A percentile compares a stretch with the other conserved stretches of the same genome.
Evolutionary conservation across 768 basidiomycete species (phyloP).

Genomic region (Chalciporus pseudorubinellus): DNA sequence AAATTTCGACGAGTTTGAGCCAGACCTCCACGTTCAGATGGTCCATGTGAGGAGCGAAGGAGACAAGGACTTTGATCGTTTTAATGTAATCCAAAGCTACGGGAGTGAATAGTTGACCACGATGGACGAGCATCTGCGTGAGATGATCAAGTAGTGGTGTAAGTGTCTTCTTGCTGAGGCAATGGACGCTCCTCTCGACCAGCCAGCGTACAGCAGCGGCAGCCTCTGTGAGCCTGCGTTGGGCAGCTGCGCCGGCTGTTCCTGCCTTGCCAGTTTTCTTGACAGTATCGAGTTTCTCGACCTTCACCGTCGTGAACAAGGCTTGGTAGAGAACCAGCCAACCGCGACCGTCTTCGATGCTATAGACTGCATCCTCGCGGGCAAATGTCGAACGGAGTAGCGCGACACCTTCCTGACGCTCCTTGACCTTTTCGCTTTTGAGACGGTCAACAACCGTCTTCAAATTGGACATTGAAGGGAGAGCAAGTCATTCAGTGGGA

Average conservation of each 20-base stretch:
- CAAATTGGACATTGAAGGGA: constrained; percentile 39
- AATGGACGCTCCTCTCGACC: constrained; percentile 56
- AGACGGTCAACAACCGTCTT: constrained; percentile 50
- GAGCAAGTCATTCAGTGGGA: constrained; percentile 1
- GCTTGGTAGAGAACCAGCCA: constrained; percentile 75
- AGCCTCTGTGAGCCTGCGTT: constrained; percentile 62
- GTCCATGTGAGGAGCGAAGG: constrained; percentile 74
- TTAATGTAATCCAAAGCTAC: constrained; percentile 83
- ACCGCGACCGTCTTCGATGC: constrained; percentile 34
- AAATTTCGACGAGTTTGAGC: constrained; percentile 64
- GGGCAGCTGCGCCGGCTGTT: constrained; percentile 44
- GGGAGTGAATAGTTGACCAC: constrained; percentile 52
- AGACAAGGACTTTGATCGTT: constrained; percentile 61
- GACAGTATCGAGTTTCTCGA: constrained; percentile 53
- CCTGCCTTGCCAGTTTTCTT: constrained; percentile 43
- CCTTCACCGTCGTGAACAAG: constrained; percentile 62
- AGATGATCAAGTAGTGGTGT: constrained; percentile 65
- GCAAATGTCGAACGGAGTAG: constrained; percentile 52
- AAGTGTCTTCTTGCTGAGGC: constrained; percentile 54
- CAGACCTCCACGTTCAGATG: constrained; percentile 64
- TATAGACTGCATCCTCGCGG: constrained; percentile 43
- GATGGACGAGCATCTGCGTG: constrained; percentile 52
- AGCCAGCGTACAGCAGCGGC: constrained; percentile 72
- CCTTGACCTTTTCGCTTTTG: constrained; percentile 62
- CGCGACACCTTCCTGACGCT: constrained; percentile 62